These are phyloP conservation scores for Fusarium ambrosium DNA, from an alignment of 2,329 filamentous ascomycete species.

Conservation along the genomic window DNA sequence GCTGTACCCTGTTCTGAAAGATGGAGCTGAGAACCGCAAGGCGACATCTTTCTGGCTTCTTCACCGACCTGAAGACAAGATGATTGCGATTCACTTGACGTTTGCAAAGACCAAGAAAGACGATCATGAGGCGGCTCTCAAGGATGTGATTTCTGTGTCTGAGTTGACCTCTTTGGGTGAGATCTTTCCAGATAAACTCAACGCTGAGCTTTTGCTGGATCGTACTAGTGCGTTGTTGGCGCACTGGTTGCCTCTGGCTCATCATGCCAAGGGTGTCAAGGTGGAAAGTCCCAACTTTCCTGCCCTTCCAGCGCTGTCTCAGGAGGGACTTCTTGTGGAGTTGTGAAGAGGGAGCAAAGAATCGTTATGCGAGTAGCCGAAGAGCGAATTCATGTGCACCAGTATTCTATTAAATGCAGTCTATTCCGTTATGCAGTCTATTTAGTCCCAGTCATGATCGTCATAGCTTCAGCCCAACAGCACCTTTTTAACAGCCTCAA, in stretches of 20 bases:
- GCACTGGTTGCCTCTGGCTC: constrained; percentile 28
- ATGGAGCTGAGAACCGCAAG: constrained; percentile 27
- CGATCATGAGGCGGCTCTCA: constrained; percentile 7
- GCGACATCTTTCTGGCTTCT: constrained; percentile 38
- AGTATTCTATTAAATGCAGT: background rate
- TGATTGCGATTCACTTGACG: constrained; percentile 32
- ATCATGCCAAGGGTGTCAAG: constrained; percentile 10
- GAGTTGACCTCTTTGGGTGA: background rate
- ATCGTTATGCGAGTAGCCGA: background rate
- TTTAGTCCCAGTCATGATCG: background rate
- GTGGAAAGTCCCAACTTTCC: constrained; percentile 33
- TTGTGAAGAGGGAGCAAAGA: background rate
- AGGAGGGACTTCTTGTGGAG: background rate
- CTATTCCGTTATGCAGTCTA: background rate
- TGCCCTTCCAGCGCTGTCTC: background rate
- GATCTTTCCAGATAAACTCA: constrained; percentile 26
- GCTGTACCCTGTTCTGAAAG: constrained; percentile 35
- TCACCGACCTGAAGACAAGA: constrained; percentile 30
- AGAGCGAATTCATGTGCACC: background rate
- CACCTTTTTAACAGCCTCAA: constrained; percentile 53
- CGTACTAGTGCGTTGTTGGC: constrained; percentile 31
- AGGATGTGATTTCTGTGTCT: background rate
- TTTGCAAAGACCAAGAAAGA: constrained; percentile 14
- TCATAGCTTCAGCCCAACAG: constrained; percentile 6
- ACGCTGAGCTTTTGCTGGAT: constrained; percentile 12